Evolutionary conservation across 2,329 filamentous ascomycete genomes (phyloP).

Genomic region (Orbilia ellipsospora): DNA sequence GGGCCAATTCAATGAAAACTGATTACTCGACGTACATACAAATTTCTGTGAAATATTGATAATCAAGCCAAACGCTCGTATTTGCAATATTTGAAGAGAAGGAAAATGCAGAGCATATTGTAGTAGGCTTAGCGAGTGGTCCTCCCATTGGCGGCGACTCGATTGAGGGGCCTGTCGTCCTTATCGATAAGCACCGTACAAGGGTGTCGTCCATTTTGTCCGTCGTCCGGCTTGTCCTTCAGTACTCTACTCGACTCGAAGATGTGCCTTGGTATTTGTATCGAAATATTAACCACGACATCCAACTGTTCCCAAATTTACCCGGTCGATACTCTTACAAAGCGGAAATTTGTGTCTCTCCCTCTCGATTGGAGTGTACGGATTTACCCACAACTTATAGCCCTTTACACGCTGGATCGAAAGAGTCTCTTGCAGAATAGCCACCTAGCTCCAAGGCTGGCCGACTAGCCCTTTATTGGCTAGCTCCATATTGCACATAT

Average conservation of each 20-base stretch:
- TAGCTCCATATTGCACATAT: conserved; percentile 1
- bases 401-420: not conserved
- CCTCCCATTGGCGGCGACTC: no score
- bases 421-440: no score
- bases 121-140: no score
- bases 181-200: conserved; percentile 47
- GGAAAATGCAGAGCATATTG: no score
- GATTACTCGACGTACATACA: conserved; percentile 3
- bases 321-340: conserved; percentile 19
- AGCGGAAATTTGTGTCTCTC: not conserved
- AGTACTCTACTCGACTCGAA: no score
- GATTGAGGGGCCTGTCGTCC: conserved; percentile 29
- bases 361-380: not conserved
- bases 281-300: no score
- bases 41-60: not conserved
- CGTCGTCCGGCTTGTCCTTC: no score
- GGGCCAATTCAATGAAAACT: not conserved
- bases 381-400: conserved; percentile 1
- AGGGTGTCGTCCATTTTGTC: not conserved
- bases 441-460: no score
- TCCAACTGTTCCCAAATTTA: conserved; percentile 23
- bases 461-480: not conserved
- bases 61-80: conserved; percentile 1
- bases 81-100: not conserved
- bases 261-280: no score